Evolutionary conservation across 1,284 basidiomycete species (phyloP).

Genomic region (Rhodotorula sp.): DNA sequence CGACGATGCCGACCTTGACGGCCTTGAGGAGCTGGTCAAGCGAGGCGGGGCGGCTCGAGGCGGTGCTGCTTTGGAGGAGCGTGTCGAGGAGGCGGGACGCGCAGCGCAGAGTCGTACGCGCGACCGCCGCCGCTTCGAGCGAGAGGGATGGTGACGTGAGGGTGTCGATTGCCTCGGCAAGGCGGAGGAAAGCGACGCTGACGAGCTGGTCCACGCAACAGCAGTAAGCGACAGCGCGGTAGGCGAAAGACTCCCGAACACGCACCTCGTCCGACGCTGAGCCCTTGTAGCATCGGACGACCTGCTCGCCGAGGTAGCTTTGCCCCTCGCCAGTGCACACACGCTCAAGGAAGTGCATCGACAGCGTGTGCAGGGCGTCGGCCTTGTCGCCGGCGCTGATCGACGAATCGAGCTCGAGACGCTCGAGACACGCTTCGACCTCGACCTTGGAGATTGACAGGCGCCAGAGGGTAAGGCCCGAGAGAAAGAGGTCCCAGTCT

Average conservation of each 20-base stretch:
- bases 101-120: constrained; percentile 28
- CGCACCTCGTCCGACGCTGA: constrained; percentile 39
- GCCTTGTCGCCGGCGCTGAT: constrained; percentile 24
- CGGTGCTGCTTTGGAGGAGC: constrained; percentile 19
- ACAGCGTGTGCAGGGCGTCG: constrained; percentile 37
- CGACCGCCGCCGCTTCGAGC: not conserved
- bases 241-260: not conserved
- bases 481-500: constrained; percentile 42
- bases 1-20: constrained; percentile 15
- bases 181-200: constrained; percentile 39
- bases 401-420: constrained; percentile 33
- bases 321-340: constrained; percentile 40
- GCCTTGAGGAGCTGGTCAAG: constrained; percentile 23
- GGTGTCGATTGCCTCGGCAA: constrained; percentile 20
- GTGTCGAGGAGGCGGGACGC: constrained; percentile 37
- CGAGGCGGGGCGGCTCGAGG: constrained; percentile 5
- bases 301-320: constrained; percentile 41
- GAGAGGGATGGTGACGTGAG: constrained; percentile 1
- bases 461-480: constrained; percentile 41
- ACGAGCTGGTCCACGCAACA: constrained; percentile 23
- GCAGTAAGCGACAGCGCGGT: not conserved
- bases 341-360: constrained; percentile 39
- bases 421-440: constrained; percentile 40
- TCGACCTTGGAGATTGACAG: constrained; percentile 40
- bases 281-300: constrained; percentile 41